Evolutionary conservation across 129 eudicot genomes (phyloP), one percentile per base, ranked within the genome.

Genomic region (Chrysanthemum seticuspe): DNA sequence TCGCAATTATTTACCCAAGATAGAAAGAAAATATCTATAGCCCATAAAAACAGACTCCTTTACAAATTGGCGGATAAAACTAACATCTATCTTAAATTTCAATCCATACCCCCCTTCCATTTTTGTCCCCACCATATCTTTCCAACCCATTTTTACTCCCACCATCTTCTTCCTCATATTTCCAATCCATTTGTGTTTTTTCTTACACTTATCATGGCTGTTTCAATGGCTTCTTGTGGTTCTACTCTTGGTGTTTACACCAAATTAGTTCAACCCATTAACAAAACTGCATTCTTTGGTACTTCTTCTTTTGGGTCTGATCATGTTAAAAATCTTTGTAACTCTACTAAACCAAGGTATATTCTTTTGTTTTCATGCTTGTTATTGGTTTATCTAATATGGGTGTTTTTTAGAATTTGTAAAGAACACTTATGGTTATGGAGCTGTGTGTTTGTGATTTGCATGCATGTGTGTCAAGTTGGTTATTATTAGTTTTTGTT

Each of bases 161-260:
- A 31, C 36, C 71, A 34, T 63, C 80, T 74, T 82, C 76, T 62
- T 79, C 72, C 76, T 78, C 29, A 70, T 66, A 14, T 54, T 55
- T 56, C 7, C 25, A 70, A 67, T 67, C 74, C 72, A 49, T n/a
- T 25, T 74, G 15, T 31, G 10, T 55, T 7, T 3, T n/a, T 29
- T 13, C 6, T 67, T 12, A 18, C 23, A 2, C 9, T 57, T 57
- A 47, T 15, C 62, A 83, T 88, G 88, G 87, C 95, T 76, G 86
- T 87, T 68, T 81, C 96, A 67, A 89, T 92, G 96, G 91, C 94
- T 82, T 87, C 95, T 27, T 74, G 71, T 74, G 89, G 96, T 11
- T 77, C 50, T 65, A 74, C 81, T 54, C 62, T 86, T 51, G 94
- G 79, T 19, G 47, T 80, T 57, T 83, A 56, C 80, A 62, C 87